Evolutionary conservation across 2,329 filamentous ascomycete species (phyloP).

Genomic region (Bimuria novae-zelandiae): DNA sequence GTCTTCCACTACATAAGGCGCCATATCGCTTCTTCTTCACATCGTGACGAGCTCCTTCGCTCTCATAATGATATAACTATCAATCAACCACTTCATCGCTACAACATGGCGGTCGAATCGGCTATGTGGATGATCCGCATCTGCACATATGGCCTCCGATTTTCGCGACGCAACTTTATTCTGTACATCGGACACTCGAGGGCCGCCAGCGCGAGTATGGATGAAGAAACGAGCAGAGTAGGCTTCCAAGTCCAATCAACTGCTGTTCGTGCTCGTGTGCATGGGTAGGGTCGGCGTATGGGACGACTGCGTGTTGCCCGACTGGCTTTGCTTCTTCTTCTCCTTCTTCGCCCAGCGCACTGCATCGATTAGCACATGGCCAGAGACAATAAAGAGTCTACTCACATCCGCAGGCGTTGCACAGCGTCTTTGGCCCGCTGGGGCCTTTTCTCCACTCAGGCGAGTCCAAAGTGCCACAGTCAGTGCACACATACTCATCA

Average conservation of each 20-base stretch:
- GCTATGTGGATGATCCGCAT: too few species aligned
- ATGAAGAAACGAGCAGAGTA: too few species aligned
- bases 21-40: too few species aligned
- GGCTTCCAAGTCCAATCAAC: constrained; percentile 22
- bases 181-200: too few species aligned
- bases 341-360: constrained; percentile 71
- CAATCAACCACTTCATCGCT: too few species aligned
- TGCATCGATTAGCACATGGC: constrained; percentile 34
- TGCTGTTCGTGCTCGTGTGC: constrained; percentile 39
- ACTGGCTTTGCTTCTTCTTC: constrained; percentile 63
- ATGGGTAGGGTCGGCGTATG: constrained; percentile 32
- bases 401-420: constrained; percentile 89
- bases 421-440: constrained; percentile 89
- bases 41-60: too few species aligned
- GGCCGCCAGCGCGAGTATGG: too few species aligned
- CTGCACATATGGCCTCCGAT: too few species aligned
- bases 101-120: too few species aligned
- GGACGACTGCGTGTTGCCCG: constrained; percentile 16
- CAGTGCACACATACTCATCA: constrained; percentile 92
- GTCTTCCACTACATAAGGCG: too few species aligned
- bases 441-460: constrained; percentile 97
- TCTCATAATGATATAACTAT: too few species aligned
- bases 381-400: constrained; percentile 18
- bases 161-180: too few species aligned
- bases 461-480: constrained; percentile 92